Percentiles rank a stretch among this genome's conserved stretches.
Evolutionary conservation across 768 basidiomycete genomes (phyloP).

Genomic region (Pisolithus marmoratus): DNA sequence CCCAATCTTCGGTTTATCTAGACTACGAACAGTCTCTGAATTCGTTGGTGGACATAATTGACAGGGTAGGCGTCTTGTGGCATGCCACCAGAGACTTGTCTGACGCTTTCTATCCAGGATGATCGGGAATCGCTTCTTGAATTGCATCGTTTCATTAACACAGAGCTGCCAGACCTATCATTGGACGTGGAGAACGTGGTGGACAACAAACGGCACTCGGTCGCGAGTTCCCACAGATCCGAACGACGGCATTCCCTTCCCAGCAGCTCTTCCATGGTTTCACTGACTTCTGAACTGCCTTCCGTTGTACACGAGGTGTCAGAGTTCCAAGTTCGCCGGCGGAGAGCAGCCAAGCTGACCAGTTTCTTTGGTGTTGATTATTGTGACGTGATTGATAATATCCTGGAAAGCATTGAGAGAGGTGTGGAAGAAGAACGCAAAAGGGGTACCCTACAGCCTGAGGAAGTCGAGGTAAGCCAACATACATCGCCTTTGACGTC

Average conservation of each 20-base stretch:
- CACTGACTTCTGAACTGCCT: slow-evolving; percentile 48
- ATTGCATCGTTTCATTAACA: slow-evolving; percentile 63
- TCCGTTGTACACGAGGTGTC: slow-evolving; percentile 37
- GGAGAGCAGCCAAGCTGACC: slow-evolving; percentile 76
- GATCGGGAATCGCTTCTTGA: slow-evolving; percentile 70
- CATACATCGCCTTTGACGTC: neutral
- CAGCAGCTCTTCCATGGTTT: slow-evolving; percentile 53
- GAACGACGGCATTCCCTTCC: slow-evolving; percentile 72
- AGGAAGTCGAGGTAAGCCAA: slow-evolving; percentile 63
- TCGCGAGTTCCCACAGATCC: slow-evolving; percentile 40
- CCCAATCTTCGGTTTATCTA: slow-evolving; percentile 52
- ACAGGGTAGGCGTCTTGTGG: slow-evolving; percentile 49
- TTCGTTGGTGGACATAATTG: slow-evolving; percentile 75
- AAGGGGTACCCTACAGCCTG: slow-evolving; percentile 56
- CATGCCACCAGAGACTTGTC: neutral
- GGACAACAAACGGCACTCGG: slow-evolving; percentile 24
- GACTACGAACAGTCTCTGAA: slow-evolving; percentile 79
- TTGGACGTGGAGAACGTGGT: slow-evolving; percentile 15
- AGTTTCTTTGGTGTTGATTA: slow-evolving; percentile 88
- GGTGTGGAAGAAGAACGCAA: slow-evolving; percentile 65
- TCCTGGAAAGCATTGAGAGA: slow-evolving; percentile 77
- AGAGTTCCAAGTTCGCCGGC: slow-evolving; percentile 63
- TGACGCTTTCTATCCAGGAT: slow-evolving; percentile 42
- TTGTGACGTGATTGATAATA: slow-evolving; percentile 67
- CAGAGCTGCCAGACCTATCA: slow-evolving; percentile 15